Conservation (phyloP, 176 grass and related monocot genomes). For the Carex cristatella region DNA sequence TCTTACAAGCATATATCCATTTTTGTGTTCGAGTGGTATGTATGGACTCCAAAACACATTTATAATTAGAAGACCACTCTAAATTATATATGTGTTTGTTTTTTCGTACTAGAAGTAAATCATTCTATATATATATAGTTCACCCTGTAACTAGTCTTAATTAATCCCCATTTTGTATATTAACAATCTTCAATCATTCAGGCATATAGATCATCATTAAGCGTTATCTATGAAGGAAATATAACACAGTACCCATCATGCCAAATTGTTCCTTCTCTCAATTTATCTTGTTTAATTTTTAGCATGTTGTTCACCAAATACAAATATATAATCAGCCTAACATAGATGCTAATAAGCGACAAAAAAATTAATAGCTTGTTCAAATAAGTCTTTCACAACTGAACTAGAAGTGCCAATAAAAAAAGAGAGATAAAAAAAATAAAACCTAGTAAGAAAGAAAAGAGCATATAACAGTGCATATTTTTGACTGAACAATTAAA, state of each 20-base stretch:
- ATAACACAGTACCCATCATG: background rate
- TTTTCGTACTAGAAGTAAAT: background rate
- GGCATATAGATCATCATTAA: background rate
- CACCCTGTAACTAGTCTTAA: background rate
- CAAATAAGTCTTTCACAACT: background rate
- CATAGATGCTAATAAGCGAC: background rate
- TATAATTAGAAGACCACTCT: background rate
- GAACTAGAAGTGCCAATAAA: background rate
- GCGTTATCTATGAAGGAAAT: background rate
- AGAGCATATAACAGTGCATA: slow-evolving; percentile 26
- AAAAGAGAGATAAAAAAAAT: background rate
- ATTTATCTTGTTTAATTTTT: background rate
- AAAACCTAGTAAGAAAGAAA: background rate
- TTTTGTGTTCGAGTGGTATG: background rate
- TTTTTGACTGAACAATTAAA: slow-evolving; percentile 18
- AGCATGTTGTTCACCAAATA: background rate
- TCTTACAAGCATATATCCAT: background rate
- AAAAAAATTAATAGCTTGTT: background rate
- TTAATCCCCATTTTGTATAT: background rate
- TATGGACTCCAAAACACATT: background rate
- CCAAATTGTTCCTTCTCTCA: background rate
- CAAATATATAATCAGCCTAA: background rate
- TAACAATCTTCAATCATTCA: background rate
- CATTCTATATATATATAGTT: background rate
- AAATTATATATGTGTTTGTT: background rate